Percentiles rank a stretch among this genome's conserved stretches.
These are phyloP conservation scores for Petunia axillaris DNA, from an alignment of 257 asterid genomes.

Conservation along the genomic window DNA sequence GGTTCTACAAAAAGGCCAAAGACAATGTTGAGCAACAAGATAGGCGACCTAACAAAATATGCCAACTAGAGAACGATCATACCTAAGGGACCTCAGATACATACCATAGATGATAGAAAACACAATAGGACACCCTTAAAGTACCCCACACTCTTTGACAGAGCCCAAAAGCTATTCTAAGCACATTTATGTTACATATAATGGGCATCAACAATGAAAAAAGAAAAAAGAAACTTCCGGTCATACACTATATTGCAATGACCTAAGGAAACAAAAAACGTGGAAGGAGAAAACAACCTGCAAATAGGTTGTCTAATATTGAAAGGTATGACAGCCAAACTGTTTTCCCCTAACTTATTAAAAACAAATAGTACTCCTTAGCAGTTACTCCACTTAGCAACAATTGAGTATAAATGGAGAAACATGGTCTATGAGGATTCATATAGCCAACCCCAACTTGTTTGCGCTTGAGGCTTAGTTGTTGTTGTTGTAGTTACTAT, in stretches of 20 bases:
- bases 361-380: not conserved
- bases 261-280: not conserved
- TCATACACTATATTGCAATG: not conserved
- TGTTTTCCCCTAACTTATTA: not conserved
- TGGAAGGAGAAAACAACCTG: not conserved
- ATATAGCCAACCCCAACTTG: too few species aligned
- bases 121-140: not conserved
- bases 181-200: not conserved
- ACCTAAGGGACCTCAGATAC: not conserved
- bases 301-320: not conserved
- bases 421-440: too few species aligned
- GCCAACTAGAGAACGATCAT: not conserved
- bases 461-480: too few species aligned
- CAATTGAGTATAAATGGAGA: too few species aligned
- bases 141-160: not conserved
- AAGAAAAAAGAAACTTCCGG: not conserved
- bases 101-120: not conserved
- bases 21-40: constrained; percentile 30
- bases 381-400: too few species aligned
- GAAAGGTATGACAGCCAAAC: not conserved
- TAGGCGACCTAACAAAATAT: constrained; percentile 26
- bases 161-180: not conserved
- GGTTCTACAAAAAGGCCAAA: constrained; percentile 58
- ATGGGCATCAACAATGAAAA: not conserved
- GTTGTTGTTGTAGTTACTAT: not conserved